Base-by-base conservation (phyloP, 2,329 filamentous ascomycete species). In the Cercospora citrullina region DNA sequence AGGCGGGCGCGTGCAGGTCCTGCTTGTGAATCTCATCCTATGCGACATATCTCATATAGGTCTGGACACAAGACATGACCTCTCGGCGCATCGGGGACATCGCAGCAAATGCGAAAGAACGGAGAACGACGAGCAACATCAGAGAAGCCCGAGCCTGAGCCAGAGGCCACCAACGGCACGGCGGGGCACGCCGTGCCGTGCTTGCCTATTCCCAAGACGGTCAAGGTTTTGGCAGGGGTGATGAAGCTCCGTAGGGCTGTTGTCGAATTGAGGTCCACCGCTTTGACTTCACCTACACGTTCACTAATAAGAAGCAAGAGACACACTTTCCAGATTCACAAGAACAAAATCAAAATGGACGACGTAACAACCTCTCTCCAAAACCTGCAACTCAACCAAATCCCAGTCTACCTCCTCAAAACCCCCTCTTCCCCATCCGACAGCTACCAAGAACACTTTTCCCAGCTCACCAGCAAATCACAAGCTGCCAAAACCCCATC, bases 371-470 rank as follows among this genome's bases (percentile, higher is more conserved):
- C 63, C 9, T 69, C 68, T 4, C 66, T 78, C 3, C 39, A 68
- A 61, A 68, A 72, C 26, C 70, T 78, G 12, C 71, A 58, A 9
- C 60, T 76, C 26, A 70, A 75, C 60, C 75, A 78, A 60, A 77
- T 77, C 28, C 89, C 91, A 1, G 80, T 95, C 23, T 82, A 94
- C 23, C 84, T 95, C 1, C 85, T 95, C 64, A 95, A 95, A 80
- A 94, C 92, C 2, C 90, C 86, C 75, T 94, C 91, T 0, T 83
- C 81, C 0, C 91, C 91, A 0, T 84, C 81, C 55, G 92, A 95
- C 77, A 85, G 86, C 8, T 95, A 95, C 76, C 85, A 91, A 72
- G 88, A 92, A 59, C 83, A 89, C 55, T 90, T 94, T 58, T 58
- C 53, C 26, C 53, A 30, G 7, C 18, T 51, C 45, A 6, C 21